A percentile compares a stretch with the other conserved stretches of the same genome.
phyloP scores from a whole-genome alignment of 768 basidiomycete species.

The Dentipellis sp. region DNA sequence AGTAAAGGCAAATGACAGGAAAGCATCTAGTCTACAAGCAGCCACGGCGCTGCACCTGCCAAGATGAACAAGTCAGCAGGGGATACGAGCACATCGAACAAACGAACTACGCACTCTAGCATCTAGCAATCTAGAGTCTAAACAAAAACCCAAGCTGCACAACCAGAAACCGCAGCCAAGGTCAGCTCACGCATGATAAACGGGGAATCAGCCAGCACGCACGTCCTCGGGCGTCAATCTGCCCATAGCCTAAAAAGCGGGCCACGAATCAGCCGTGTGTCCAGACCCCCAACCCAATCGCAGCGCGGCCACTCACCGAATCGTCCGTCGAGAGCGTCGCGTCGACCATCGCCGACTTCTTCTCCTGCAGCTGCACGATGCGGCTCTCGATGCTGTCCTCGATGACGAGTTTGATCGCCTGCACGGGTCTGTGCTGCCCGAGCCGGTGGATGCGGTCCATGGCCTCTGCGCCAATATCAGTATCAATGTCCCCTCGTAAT shows the following conservation, averaged over 20 bases:
- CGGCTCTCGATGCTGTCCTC: slow-evolving; percentile 96
- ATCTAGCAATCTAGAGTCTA: slow-evolving; percentile 24
- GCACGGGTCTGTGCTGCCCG: slow-evolving; percentile 90
- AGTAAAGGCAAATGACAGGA: too few relatives aligned
- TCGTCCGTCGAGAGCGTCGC: slow-evolving; percentile 79
- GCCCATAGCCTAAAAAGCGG: slow-evolving; percentile 67
- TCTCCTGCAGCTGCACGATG: slow-evolving; percentile 95
- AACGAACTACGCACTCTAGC: neutral
- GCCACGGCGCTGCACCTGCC: too few relatives aligned
- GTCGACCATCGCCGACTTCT: slow-evolving; percentile 93
- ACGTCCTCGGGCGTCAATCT: slow-evolving; percentile 79
- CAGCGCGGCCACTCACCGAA: slow-evolving; percentile 37
- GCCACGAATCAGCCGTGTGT: slow-evolving; percentile 6
- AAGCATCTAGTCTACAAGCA: too few relatives aligned
- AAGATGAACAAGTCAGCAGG: too few relatives aligned
- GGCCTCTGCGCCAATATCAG: slow-evolving; percentile 47
- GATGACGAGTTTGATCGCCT: slow-evolving; percentile 87
- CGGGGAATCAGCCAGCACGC: slow-evolving; percentile 6
- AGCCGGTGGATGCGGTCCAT: slow-evolving; percentile 97
- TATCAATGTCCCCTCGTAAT: neutral
- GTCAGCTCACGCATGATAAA: neutral
- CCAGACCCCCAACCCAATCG: neutral
- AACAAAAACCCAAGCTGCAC: slow-evolving; percentile 36
- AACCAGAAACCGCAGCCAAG: neutral
- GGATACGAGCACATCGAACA: neutral